These are phyloP conservation scores for Trichopus zeylanicus DNA, from an alignment of 116 monocot genomes.

Conservation along the genomic window DNA sequence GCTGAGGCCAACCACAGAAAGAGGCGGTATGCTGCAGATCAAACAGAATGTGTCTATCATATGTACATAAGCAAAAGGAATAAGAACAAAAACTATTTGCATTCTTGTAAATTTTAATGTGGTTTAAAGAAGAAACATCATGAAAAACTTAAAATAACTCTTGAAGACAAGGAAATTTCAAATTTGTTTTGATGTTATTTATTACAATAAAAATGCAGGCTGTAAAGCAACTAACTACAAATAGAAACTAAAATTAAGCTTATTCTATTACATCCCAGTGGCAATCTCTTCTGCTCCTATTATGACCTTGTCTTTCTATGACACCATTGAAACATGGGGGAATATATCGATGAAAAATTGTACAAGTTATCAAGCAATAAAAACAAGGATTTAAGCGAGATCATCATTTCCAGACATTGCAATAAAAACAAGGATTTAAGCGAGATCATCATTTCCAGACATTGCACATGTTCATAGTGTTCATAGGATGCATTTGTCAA, in stretches of 20 bases:
- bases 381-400: no score
- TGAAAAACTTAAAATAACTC: not conserved
- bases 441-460: no score
- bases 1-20: slow-evolving; percentile 86
- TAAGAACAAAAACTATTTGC: not conserved
- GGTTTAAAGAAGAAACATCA: not conserved
- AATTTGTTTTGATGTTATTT: no score
- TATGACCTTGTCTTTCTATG: not conserved
- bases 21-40: slow-evolving; percentile 74
- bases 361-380: no score
- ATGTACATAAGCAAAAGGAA: not conserved
- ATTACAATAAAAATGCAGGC: not conserved
- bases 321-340: no score
- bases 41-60: not conserved
- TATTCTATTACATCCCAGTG: not conserved
- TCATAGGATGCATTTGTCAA: no score
- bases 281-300: not conserved
- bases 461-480: no score
- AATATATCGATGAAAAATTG: no score
- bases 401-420: no score
- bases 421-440: no score
- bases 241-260: not conserved
- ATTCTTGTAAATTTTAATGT: not conserved
- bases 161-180: not conserved
- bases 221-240: not conserved